Percentiles rank a stretch among this genome's conserved stretches.
Conservation (phyloP, 116 monocot genomes). For the Zostera marina region DNA sequence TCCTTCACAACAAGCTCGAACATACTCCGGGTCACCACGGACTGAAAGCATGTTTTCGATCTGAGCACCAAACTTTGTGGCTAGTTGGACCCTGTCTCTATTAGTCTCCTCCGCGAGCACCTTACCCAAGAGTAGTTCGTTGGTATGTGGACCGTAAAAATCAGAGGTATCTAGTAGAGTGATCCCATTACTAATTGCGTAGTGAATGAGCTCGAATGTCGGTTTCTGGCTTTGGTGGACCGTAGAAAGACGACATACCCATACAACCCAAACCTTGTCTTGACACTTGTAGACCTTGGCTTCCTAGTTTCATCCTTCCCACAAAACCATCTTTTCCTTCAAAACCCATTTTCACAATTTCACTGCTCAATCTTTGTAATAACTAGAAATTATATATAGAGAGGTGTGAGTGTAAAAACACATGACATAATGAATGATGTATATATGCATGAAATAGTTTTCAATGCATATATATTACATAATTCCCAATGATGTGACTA, state of each 20-base stretch:
- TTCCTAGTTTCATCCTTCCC: constrained; percentile 29
- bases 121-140: constrained; percentile 60
- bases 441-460: no score
- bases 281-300: constrained; percentile 53
- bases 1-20: constrained; percentile 44
- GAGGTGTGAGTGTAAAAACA: no score
- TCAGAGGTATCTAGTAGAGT: constrained; percentile 69
- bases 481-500: no score
- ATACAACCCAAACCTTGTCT: constrained; percentile 58
- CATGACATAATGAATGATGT: no score
- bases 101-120: constrained; percentile 8
- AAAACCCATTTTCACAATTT: not conserved
- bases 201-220: constrained; percentile 43
- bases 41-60: constrained; percentile 17
- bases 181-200: constrained; percentile 37
- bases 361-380: no score
- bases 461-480: no score
- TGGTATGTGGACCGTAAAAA: constrained; percentile 57
- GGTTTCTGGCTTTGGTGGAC: constrained; percentile 41
- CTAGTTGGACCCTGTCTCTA: constrained; percentile 47
- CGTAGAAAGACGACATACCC: constrained; percentile 69
- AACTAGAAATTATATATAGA: no score
- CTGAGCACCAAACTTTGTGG: constrained; percentile 59
- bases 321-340: not conserved
- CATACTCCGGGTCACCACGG: constrained; percentile 47